Evolutionary conservation across 1,284 basidiomycete genomes (phyloP), one percentile per base, ranked within the genome.

Genomic region (Tylopilus sp.): DNA sequence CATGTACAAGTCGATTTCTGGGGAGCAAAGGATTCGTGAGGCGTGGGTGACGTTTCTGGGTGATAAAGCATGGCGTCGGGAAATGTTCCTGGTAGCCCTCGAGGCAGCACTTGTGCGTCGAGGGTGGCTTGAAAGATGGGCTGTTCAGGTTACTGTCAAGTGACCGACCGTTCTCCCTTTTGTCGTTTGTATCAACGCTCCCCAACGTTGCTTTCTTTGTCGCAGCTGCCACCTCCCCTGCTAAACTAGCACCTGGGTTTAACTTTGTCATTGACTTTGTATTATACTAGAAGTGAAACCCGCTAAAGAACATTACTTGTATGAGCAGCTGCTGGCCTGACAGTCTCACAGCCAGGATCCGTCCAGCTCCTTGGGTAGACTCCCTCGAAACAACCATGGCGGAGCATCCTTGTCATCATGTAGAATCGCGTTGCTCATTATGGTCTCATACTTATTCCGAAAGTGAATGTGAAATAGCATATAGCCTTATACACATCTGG

Each of bases 41-140:
- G 37, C 57, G 26, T 70, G 68, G 52, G 67, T 76, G 30, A 57
- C 59, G 14, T 57, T 56, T 30, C 63, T 65, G 48, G 75, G 75
- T 20, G 53, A 72, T 18, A 56, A 59, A 26, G 70, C 59, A 33
- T 81, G 78, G 78, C 68, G 77, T 48, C 73, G 74, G 57, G 70
- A 76, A 55, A 65, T 74, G 52, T 66, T 82, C 15, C 63, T 74
- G 54, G 50, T 77, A 18, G 67, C 68, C 21, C 80, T 82, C 71
- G 81, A 83, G 60, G 76, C 74, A 9, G 77, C 72, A 1, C 65
- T 82, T 34, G 60, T 82, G 17, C 63, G 63, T 40, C 69, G 66
- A 7, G 65, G 68, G 15, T 54, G 68, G 55, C 44, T 75, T 43
- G 67, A 70, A 47, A 60, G 66, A 33, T 75, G 74, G 73, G 62